Evolutionary conservation across 73 alveolate genomes (phyloP).

Genomic region (Paramecium pentaurelia): DNA sequence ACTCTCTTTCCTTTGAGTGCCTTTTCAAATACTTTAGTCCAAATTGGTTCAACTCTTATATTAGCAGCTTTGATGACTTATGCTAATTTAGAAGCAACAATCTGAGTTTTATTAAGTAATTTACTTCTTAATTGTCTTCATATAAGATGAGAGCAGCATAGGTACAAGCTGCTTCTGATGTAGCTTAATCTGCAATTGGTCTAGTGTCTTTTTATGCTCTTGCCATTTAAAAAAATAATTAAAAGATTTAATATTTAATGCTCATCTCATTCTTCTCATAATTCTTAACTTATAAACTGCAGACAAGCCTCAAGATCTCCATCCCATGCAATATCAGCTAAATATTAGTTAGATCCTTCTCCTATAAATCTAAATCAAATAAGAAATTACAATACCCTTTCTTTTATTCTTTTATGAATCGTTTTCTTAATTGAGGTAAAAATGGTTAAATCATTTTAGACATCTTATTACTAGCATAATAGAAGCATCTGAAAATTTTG

Average conservation of each 20-base stretch:
- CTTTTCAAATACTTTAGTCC: conserved; percentile 90
- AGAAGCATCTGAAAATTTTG: background rate
- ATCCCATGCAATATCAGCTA: background rate
- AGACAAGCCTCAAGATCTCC: background rate
- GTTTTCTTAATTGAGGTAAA: background rate
- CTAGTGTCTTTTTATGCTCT: conserved; percentile 18
- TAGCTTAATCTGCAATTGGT: conserved; percentile 10
- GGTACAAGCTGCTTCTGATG: conserved; percentile 13
- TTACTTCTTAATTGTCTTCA: conserved; percentile 32
- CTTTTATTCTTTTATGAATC: background rate
- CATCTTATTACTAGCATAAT: background rate
- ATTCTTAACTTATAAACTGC: background rate
- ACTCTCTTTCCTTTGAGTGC: conserved; percentile 80
- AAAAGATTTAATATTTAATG: conserved; percentile 4
- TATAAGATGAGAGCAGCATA: conserved; percentile 24
- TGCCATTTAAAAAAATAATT: conserved; percentile 27
- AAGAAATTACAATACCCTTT: background rate
- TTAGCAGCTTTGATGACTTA: conserved; percentile 83
- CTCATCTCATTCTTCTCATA: background rate
- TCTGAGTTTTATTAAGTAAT: background rate
- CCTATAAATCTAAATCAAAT: background rate
- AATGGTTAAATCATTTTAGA: background rate
- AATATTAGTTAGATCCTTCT: background rate
- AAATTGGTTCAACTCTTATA: conserved; percentile 85
- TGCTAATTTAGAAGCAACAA: conserved; percentile 74